Percentiles rank a stretch among this genome's conserved stretches.
These are phyloP conservation scores for Camellia japonica DNA, from an alignment of 148 eudicot species.

Conservation along the genomic window DNA sequence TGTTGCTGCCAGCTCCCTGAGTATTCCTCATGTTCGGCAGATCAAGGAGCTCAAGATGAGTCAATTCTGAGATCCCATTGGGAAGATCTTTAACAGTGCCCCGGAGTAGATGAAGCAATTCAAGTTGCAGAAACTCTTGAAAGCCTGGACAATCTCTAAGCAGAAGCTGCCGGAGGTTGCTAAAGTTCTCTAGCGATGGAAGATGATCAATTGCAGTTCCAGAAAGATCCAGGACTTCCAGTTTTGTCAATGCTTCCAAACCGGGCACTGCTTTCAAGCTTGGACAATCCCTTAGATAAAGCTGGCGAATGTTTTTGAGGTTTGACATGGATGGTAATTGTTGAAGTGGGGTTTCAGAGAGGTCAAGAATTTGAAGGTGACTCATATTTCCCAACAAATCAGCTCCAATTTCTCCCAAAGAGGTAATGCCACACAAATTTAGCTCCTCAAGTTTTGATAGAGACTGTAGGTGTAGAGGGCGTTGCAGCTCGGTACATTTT, in stretches of 20 bases:
- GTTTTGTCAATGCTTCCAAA: conserved; percentile 20
- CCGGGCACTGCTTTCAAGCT: conserved; percentile 7
- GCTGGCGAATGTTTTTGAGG: conserved; percentile 23
- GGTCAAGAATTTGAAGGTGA: conserved; percentile 27
- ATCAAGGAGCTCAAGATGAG: conserved; percentile 27
- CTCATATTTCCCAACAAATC: conserved; percentile 17
- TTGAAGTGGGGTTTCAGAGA: conserved; percentile 22
- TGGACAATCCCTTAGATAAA: conserved; percentile 22
- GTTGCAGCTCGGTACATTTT: conserved; percentile 12
- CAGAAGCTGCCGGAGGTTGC: conserved; percentile 16
- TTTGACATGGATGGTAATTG: conserved; percentile 25
- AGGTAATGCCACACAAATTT: conserved; percentile 18
- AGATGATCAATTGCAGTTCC: conserved; percentile 17
- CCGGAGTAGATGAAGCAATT: background rate
- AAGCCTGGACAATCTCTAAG: conserved; percentile 24
- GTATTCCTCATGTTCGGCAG: conserved; percentile 12
- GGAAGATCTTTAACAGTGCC: conserved; percentile 11
- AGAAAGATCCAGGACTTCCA: conserved; percentile 39
- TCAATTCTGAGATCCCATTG: conserved; percentile 24
- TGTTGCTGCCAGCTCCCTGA: conserved; percentile 4
- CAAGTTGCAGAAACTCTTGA: background rate
- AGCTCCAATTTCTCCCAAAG: background rate
- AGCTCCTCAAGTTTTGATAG: conserved; percentile 30
- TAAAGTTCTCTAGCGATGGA: conserved; percentile 1
- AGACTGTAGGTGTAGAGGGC: conserved; percentile 5